Evolutionary conservation across 2,329 filamentous ascomycete species (phyloP).

Genomic region (Scytalidium sp.): DNA sequence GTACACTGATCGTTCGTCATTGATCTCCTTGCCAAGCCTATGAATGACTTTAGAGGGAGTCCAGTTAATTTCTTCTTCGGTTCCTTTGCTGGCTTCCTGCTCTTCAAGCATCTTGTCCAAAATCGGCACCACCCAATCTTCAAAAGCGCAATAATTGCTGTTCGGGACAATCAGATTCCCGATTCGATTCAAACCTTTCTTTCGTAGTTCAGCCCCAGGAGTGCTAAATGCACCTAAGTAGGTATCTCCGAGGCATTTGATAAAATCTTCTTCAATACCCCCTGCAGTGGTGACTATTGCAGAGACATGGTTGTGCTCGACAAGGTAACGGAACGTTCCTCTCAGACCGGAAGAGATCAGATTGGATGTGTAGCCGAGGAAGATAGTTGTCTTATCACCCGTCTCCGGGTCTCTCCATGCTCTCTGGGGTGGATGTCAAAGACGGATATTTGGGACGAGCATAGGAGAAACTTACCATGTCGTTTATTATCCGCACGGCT

Average conservation of each 20-base stretch:
- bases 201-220: constrained; percentile 71
- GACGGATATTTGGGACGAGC: constrained; percentile 8
- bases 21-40: constrained; percentile 88
- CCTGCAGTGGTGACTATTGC: constrained; percentile 94
- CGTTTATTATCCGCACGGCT: constrained; percentile 87
- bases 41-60: constrained; percentile 91
- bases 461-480: constrained; percentile 64
- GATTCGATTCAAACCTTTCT: constrained; percentile 89
- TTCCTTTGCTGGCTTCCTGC: constrained; percentile 75
- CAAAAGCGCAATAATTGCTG: constrained; percentile 94
- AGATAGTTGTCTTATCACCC: constrained; percentile 81
- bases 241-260: constrained; percentile 94
- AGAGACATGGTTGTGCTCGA: constrained; percentile 88
- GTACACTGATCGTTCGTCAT: constrained; percentile 86
- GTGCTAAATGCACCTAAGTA: constrained; percentile 87
- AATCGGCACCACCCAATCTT: constrained; percentile 96
- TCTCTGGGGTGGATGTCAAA: constrained; percentile 47
- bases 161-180: constrained; percentile 96
- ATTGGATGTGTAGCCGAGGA: constrained; percentile 96
- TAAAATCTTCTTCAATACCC: constrained; percentile 94
- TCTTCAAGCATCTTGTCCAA: constrained; percentile 92
- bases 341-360: constrained; percentile 93
- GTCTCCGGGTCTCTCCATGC: constrained; percentile 79
- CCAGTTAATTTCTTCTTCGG: constrained; percentile 76
- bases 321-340: constrained; percentile 87